Evolutionary conservation across 352 stramenopile genomes (phyloP), one percentile per base, ranked within the genome.

Genomic region (Blastocystis sp.): DNA sequence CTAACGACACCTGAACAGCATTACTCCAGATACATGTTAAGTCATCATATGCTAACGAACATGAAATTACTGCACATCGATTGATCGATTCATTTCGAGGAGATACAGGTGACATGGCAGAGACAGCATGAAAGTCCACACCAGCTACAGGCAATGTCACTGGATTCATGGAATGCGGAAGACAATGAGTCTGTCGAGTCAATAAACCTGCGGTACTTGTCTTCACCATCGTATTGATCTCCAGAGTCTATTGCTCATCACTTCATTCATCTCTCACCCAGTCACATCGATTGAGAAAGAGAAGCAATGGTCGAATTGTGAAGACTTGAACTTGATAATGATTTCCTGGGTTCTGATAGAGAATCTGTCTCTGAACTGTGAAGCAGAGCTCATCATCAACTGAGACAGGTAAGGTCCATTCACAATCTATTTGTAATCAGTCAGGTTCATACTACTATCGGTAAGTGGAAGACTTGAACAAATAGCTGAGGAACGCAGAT

Each of bases 291-390:
- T 83, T 83, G 49, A 83, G 63, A 32, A 29, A 83, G 5, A n/a
- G 43, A 19, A 83, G 54, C 1, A 83, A 56, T 1, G 71, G 71
- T 37, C n/a, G 49, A 19, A 83, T 46, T 21, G 49, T 42, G 0
- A 83, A n/a, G 5, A 83, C 46, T 43, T 83, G 49, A 0, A 83
- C 71, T 49, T 61, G 46, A 42, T 83, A 83, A 27, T 83, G 71
- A 46, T 66, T 83, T 1, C 46, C 21, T 29, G 27, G 46, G 29
- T 83, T 61, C 27, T 57, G 24, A 43, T 46, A 83, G 32, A 83
- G 24, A 12, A 66, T 21, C 39, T 83, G 27, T 11, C 71, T 52
- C 29, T 29, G 21, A 11, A 83, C 51, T 16, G 9, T 21, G 51
- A 67, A 83, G 46, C 52, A 27, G n/a, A 83, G 71, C 49, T 12